Base-by-base conservation (phyloP, 169 alveolate genomes). In the Plasmodium gonderi region DNA sequence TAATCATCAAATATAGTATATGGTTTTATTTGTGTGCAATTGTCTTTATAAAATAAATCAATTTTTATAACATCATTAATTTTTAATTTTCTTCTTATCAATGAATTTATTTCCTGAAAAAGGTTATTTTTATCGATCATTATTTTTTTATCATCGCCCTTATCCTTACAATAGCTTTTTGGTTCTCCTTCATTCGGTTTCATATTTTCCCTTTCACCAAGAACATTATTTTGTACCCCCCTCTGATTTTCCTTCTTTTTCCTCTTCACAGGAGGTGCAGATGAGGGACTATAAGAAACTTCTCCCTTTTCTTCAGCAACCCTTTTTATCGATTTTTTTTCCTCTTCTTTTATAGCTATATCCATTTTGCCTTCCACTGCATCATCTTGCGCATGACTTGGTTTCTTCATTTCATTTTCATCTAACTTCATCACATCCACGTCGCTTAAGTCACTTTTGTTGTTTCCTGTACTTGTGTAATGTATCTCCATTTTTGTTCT, bases 21-120 rank as follows among this genome's bases (percentile, higher is more conserved):
- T 4, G 92, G 92, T 12, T 83, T 83, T 83, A 83, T 83, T 42
- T 83, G 81, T 49, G 82, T 83, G 64, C 83, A 83, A 45, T 83
- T 83, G 79, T 83, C 92, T 33, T 72, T 83, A 42, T 72, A 74
- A 69, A 83, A 83, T 47, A 83, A 69, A 42, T 83, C 82, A 3
- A 83, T 45, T 72, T 83, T 83, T 38, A 83, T 72, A 31, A 54
- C 74, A 72, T 83, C 83, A 72, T 49, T 69, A 44, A 83, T 83
- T 47, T 83, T 83, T 83, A 83, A 23, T 74, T 68, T 83, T 74
- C 64, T 83, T 47, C 42, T 83, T 29, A 83, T 72, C 45, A 83
- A 72, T 60, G 42, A 45, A 42, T 83, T 83, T 69, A 83, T 69
- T 68, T 83, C 92, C 26, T 83, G 81, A 42, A 83, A 83, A 31